Evolutionary conservation across 208 protist genomes (phyloP), one percentile per base, ranked within the genome.

Genomic region (Wallacemonas rigidus): DNA sequence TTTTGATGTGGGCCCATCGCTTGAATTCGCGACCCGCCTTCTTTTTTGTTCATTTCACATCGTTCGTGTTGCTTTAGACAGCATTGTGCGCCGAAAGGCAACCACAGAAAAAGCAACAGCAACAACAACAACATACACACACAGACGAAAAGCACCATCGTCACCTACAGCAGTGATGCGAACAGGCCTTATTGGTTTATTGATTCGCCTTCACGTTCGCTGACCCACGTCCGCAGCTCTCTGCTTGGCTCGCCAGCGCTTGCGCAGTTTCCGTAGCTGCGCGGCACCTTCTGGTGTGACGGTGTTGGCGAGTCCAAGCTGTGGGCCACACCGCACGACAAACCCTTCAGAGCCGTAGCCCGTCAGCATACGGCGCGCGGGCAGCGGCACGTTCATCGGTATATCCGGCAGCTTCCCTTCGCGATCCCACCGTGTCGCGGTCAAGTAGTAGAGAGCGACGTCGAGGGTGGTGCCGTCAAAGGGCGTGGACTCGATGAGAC

Each of bases 341-440:
- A 88, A 94, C 54, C 91, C 91, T 43, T 90, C 82, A 48, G 85
- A 81, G 12, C 91, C 91, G 71, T 91, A 96, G 26, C 89, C 91
- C 11, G 82, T 75, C 9, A 79, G 60, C 45, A 62, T 69, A 35
- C 63, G 68, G 12, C 75, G 74, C 43, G 64, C 67, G 1, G 64
- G 65, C 68, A 80, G 50, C 17, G 72, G 72, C 38, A 87, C 80
- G 76, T 91, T 87, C 7, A 63, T 83, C 15, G 91, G 91, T 36
- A 94, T 71, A 40, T 92, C 85, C 15, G 91, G 91, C 54, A 96
- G 81, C 26, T 78, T 79, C 1, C 91, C 91, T 1, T 78, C 81
- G 9, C 91, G 80, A 50, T 92, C 90, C 89, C 91, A 96, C 26
- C 70, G 76, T 50, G 74, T 68, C 36, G 77, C 65, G 35, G 88